Conservation (phyloP, 2,329 filamentous ascomycete species). For the Fusarium heterosporum region DNA sequence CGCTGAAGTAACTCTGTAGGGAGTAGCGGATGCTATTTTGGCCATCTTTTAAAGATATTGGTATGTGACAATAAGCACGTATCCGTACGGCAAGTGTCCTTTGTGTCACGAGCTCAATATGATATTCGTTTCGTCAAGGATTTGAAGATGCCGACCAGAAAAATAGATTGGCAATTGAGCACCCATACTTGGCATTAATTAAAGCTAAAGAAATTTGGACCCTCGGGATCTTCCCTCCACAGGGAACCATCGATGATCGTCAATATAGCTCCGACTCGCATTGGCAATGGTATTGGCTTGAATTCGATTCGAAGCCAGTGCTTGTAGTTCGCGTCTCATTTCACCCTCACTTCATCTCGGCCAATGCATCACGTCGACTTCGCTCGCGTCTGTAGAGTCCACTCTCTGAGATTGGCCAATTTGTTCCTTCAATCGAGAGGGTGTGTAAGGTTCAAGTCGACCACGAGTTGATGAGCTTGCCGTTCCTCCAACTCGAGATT, state of each 20-base stretch:
- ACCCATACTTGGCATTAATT: slow-evolving; percentile 7
- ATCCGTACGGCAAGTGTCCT: background rate
- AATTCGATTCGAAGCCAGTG: slow-evolving; percentile 13
- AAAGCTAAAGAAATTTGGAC: slow-evolving; percentile 8
- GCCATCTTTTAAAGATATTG: slow-evolving; percentile 6
- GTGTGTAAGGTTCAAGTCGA: slow-evolving; percentile 23
- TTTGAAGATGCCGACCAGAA: slow-evolving; percentile 4
- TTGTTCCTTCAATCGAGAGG: slow-evolving; percentile 5
- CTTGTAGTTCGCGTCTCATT: slow-evolving; percentile 25
- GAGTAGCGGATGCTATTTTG: slow-evolving; percentile 39
- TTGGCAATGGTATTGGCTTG: slow-evolving; percentile 1
- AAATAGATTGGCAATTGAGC: slow-evolving; percentile 1
- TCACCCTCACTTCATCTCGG: slow-evolving; percentile 16
- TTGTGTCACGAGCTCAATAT: slow-evolving; percentile 30
- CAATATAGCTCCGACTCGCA: slow-evolving; percentile 31
- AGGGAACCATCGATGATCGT: slow-evolving; percentile 41
- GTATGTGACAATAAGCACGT: slow-evolving; percentile 30
- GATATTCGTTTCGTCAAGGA: slow-evolving; percentile 28
- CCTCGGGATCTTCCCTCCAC: slow-evolving; percentile 41
- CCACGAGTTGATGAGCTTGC: slow-evolving; percentile 36
- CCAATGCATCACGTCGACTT: slow-evolving; percentile 39
- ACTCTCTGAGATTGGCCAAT: slow-evolving; percentile 35
- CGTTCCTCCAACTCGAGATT: slow-evolving; percentile 38
- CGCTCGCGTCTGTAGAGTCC: slow-evolving; percentile 27
- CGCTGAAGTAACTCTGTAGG: slow-evolving; percentile 27